Evolutionary conservation across 371 early-diverging fungal species (phyloP).

Genomic region (Sporodiniella umbellata): DNA sequence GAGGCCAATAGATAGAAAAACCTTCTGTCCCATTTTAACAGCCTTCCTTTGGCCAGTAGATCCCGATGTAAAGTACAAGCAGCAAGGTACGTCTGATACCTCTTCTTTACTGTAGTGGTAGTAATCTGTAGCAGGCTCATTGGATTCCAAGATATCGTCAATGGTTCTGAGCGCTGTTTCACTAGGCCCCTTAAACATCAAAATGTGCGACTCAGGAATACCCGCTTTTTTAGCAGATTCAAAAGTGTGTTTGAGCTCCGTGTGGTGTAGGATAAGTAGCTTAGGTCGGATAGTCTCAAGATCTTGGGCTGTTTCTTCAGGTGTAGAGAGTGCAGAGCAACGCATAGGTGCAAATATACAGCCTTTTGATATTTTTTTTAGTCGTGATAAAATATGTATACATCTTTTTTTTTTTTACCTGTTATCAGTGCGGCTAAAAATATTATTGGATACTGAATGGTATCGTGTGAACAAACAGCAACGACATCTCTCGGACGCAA

Average conservation of each 20-base stretch:
- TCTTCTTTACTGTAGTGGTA: constrained; percentile 6
- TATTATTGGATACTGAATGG: no score
- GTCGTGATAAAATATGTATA: no score
- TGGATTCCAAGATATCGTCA: constrained; percentile 2
- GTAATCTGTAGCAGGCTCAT: constrained; percentile 2
- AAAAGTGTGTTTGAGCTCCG: no score
- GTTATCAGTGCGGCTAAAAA: no score
- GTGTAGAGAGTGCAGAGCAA: no score
- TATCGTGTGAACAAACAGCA: no score
- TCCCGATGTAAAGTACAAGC: constrained; percentile 28
- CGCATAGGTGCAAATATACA: no score
- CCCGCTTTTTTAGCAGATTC: constrained; percentile 11
- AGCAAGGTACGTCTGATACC: constrained; percentile 4
- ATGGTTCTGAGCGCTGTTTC: constrained; percentile 24
- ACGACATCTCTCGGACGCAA: no score
- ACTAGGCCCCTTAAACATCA: constrained; percentile 44
- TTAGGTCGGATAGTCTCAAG: no score
- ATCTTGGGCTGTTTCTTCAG: no score
- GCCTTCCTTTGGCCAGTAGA: constrained; percentile 30
- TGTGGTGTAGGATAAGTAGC: no score
- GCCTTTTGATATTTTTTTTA: constrained; percentile 19
- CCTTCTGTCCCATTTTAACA: constrained; percentile 6
- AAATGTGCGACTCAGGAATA: constrained; percentile 41
- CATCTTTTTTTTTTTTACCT: no score
- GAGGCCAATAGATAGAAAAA: not conserved